Base-by-base conservation (phyloP, 768 basidiomycete species). In the Mycena indigotica region DNA sequence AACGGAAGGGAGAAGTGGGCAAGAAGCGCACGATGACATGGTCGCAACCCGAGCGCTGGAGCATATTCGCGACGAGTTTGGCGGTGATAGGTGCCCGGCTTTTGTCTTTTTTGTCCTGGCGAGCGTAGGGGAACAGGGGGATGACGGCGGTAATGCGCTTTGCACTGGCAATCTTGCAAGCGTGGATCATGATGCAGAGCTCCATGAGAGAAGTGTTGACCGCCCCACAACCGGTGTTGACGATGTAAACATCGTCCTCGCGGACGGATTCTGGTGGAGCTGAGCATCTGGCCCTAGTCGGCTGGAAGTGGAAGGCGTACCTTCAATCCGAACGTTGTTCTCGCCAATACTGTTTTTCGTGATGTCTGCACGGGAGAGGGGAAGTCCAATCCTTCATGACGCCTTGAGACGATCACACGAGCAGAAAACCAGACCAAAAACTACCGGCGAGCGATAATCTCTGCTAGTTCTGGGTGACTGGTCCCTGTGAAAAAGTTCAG, bases 61-160 rank as follows among this genome's bases (percentile, higher is more conserved):
- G 82, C 88, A 99, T 95, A 77, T 98, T 98, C 52, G 97, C 96
- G 24, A 99, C 93, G 25, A 99, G 86, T 77, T 98, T 99, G 48
- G 96, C 96, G 4, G 95, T 95, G 67, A 98, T 98, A 50, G 96
- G 96, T 5, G 95, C 96, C 61, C 96, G 83, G 66, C 94, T 96
- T 78, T 98, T 98, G 82, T 99, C 96, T 75, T 98, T 99, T 74
- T 98, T 98, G 79, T 99, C 97, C 74, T 98, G 97, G 56, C 97
- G 81, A 8, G 97, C 87, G 73, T 99, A 99, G 1, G 97, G 96
- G 75, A 94, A 99, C 30, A 97, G 84, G 39, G 97, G 97, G 56
- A 98, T 84, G 61, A 99, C 95, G n/a, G 96, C 97, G 5, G 97
- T 99, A 69, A 99, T 98, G 60, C 97, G 82, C 74, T 91, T 92